A percentile compares a stretch with the other conserved stretches of the same genome.
Conservation (phyloP, 345 rosid species). For the Eucalyptus albens region DNA sequence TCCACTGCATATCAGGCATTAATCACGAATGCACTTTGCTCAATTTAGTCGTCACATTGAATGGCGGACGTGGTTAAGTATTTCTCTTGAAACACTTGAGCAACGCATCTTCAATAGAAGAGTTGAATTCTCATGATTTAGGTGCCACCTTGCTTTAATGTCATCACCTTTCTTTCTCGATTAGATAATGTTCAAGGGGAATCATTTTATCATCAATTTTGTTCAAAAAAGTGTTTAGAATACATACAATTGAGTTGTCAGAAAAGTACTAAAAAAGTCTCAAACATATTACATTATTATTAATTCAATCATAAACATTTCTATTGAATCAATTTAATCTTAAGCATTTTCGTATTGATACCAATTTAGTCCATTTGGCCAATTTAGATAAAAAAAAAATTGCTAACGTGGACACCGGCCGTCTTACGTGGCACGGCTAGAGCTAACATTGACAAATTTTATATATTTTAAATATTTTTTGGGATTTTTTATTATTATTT, state of each 20-base stretch:
- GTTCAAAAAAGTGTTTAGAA: background rate
- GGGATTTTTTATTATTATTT: no score
- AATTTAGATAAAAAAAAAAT: no score
- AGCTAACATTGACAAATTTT: no score
- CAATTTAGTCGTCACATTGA: background rate
- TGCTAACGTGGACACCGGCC: fast-evolving
- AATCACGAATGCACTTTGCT: background rate
- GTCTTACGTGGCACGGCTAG: fast-evolving
- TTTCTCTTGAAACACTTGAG: background rate
- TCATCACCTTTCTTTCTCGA: background rate
- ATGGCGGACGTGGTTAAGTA: background rate
- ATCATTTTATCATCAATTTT: no score
- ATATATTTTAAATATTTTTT: no score
- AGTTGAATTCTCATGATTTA: background rate
- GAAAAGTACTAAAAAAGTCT: no score
- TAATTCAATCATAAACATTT: no score
- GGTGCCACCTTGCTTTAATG: background rate
- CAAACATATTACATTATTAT: fast-evolving
- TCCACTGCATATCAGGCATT: background rate
- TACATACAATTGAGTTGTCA: background rate
- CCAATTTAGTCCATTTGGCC: fast-evolving
- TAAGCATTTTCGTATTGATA: fast-evolving
- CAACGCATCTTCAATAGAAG: background rate
- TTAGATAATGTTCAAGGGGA: background rate
- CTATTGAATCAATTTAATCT: no score